These are phyloP conservation scores for Leccinum angustisporum DNA, from an alignment of 1,284 basidiomycete genomes.

Conservation along the genomic window DNA sequence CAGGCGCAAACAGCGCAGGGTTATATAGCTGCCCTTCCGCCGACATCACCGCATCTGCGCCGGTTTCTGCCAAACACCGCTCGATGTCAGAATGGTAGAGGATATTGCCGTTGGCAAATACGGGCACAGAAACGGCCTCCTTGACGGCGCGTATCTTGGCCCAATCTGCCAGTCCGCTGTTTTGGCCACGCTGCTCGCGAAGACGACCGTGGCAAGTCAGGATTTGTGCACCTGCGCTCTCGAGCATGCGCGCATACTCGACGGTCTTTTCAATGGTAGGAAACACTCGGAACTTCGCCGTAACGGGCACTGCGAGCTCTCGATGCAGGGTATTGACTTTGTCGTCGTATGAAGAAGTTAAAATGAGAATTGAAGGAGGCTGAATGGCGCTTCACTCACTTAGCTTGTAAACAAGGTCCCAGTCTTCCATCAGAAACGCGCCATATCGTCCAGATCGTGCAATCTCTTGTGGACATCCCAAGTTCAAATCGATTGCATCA, in stretches of 20 bases:
- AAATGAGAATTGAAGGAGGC: not conserved
- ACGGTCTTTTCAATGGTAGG: conserved; percentile 85
- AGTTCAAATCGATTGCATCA: conserved; percentile 93
- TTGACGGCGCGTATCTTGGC: conserved; percentile 84
- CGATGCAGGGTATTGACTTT: conserved; percentile 82
- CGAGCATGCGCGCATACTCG: conserved; percentile 93
- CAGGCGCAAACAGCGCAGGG: conserved; percentile 70
- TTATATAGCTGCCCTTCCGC: conserved; percentile 97
- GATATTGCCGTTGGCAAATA: conserved; percentile 98
- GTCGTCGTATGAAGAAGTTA: not conserved
- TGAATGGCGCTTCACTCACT: conserved; percentile 52
- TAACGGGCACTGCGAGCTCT: conserved; percentile 87
- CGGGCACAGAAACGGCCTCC: conserved; percentile 84
- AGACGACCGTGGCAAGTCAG: conserved; percentile 91
- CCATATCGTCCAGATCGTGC: conserved; percentile 88
- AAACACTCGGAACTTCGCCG: conserved; percentile 95
- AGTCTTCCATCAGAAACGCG: conserved; percentile 91
- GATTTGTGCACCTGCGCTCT: conserved; percentile 93
- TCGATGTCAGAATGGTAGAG: conserved; percentile 82
- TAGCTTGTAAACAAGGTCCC: conserved; percentile 80
- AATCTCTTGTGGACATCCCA: conserved; percentile 97
- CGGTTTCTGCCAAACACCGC: conserved; percentile 77
- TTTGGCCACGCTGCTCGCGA: conserved; percentile 89
- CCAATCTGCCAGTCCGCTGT: conserved; percentile 82
- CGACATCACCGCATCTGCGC: conserved; percentile 91